Conservation (phyloP, 345 rosid genomes). For the Geranium rotundifolium region DNA sequence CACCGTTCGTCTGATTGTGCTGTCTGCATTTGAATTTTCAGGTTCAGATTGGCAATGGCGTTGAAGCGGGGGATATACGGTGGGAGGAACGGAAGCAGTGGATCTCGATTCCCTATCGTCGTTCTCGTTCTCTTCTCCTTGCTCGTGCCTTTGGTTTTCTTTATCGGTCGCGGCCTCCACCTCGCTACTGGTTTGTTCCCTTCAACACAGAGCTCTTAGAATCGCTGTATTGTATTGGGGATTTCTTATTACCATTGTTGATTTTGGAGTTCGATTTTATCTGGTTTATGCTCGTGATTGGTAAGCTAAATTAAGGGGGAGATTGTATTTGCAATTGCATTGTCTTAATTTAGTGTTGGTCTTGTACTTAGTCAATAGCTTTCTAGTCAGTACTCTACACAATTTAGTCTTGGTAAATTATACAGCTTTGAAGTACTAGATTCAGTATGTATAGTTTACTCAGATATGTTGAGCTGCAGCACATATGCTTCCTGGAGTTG, state of each 20-base stretch:
- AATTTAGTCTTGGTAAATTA: no score
- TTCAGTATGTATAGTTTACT: no score
- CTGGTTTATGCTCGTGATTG: neutral
- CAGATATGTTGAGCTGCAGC: no score
- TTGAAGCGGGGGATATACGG: constrained; percentile 1
- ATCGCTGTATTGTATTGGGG: neutral
- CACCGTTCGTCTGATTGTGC: neutral
- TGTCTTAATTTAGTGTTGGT: no score
- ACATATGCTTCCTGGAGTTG: no score
- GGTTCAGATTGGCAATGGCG: neutral
- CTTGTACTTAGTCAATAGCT: no score
- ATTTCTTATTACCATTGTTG: neutral
- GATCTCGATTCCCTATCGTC: constrained; percentile 48
- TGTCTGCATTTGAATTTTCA: neutral
- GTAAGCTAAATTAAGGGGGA: neutral
- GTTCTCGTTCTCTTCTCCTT: constrained; percentile 28
- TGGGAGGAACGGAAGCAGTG: constrained; percentile 11
- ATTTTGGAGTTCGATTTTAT: neutral
- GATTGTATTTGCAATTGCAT: no score
- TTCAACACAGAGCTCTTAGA: neutral
- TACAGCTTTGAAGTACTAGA: no score
- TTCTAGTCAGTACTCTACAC: no score
- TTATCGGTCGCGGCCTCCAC: constrained; percentile 55
- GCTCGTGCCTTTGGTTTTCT: constrained; percentile 58
- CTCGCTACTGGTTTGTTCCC: constrained; percentile 11